Conservation (phyloP, 179 eudicot species). For the Pouteria campechiana region DNA sequence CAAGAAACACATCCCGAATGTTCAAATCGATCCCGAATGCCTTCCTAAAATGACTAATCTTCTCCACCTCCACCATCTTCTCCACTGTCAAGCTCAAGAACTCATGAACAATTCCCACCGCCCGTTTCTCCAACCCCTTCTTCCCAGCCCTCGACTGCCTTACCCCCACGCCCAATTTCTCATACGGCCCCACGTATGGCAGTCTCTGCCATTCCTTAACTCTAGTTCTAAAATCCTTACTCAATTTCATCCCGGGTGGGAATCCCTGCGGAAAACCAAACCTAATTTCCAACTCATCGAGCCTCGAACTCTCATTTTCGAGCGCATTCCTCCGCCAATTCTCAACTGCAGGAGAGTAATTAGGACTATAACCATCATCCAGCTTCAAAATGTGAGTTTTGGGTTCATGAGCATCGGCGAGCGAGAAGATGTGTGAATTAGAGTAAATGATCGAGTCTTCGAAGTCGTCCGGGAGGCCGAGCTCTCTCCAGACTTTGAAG, state of each 20-base stretch:
- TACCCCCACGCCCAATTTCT: constrained; percentile 27
- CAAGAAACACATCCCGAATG: constrained; percentile 79
- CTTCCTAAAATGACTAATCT: constrained; percentile 83
- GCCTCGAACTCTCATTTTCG: constrained; percentile 47
- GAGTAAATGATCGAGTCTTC: constrained; percentile 63
- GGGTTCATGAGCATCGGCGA: constrained; percentile 49
- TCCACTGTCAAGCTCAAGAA: constrained; percentile 88
- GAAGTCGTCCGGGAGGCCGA: constrained; percentile 82
- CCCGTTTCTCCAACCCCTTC: constrained; percentile 63
- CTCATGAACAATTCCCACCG: constrained; percentile 80
- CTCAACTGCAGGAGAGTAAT: constrained; percentile 46
- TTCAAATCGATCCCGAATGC: constrained; percentile 86
- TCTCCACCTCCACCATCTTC: constrained; percentile 93
- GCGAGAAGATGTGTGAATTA: constrained; percentile 42
- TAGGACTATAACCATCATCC: constrained; percentile 14
- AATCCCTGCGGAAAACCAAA: constrained; percentile 70
- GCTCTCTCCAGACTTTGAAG: constrained; percentile 77
- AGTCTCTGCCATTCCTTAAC: constrained; percentile 75
- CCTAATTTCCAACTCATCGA: constrained; percentile 47
- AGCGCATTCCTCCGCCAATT: constrained; percentile 74
- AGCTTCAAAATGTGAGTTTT: constrained; percentile 68
- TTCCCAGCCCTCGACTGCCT: constrained; percentile 35
- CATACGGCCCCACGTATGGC: constrained; percentile 69
- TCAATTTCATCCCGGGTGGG: constrained; percentile 87
- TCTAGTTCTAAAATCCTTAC: constrained; percentile 52